Evolutionary conservation across 805 yeast genomes (phyloP).

Genomic region (Ogataea ganodermae): DNA sequence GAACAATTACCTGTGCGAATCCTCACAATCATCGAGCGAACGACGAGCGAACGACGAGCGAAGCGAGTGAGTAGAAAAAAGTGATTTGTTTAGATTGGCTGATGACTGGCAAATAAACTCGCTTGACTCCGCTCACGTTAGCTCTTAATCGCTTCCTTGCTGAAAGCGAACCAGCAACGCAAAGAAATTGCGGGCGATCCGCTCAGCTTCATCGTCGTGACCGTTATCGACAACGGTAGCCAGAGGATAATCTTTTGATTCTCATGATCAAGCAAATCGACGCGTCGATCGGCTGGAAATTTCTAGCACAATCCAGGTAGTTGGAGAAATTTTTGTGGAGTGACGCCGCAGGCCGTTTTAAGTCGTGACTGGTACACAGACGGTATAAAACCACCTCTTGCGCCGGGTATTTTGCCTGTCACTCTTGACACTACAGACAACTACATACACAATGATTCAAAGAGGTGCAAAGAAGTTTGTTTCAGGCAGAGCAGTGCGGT

Average conservation of each 20-base stretch:
- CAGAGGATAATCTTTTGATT: no score
- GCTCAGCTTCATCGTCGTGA: no score
- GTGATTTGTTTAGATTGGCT: not conserved
- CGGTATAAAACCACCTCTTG: not conserved
- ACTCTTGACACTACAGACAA: not conserved
- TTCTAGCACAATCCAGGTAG: constrained; percentile 16
- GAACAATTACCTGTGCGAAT: no score
- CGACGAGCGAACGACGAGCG: constrained; percentile 9
- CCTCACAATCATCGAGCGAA: no score
- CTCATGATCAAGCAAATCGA: no score
- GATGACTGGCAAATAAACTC: no score
- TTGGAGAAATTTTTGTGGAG: not conserved
- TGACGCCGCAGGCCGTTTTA: constrained; percentile 3
- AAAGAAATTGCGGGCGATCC: no score
- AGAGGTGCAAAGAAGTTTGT: constrained; percentile 4
- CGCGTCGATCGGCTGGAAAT: constrained; percentile 18
- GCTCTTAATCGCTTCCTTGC: no score
- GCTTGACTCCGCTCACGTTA: no score
- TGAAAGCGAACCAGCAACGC: no score
- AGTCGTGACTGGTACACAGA: not conserved
- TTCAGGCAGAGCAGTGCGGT: not conserved
- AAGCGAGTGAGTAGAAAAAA: not conserved
- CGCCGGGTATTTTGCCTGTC: not conserved
- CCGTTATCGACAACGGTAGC: no score
- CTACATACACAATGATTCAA: not conserved